Conservation (phyloP, 176 grass and related monocot species). For the Carex littledalei region DNA sequence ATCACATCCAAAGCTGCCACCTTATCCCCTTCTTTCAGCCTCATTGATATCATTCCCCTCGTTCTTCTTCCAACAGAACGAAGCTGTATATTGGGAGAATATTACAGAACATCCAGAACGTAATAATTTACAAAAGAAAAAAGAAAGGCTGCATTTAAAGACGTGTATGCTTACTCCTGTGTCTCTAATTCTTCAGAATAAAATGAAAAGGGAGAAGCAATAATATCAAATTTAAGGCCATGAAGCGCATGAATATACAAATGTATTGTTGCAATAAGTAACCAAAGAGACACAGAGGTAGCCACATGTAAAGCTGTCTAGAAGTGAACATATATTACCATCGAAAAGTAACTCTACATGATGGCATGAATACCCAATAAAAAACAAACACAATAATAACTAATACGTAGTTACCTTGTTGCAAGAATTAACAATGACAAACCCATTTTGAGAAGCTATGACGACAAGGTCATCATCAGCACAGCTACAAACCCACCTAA, state of each 20-base stretch:
- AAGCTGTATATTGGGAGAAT: slow-evolving; percentile 44
- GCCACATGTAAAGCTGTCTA: slow-evolving; percentile 3
- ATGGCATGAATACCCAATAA: neutral
- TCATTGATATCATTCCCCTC: slow-evolving; percentile 74
- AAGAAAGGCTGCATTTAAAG: neutral
- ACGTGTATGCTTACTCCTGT: neutral
- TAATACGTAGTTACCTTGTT: slow-evolving; percentile 53
- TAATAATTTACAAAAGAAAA: neutral
- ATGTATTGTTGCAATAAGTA: neutral
- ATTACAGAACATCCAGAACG: slow-evolving; percentile 22
- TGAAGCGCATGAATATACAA: neutral
- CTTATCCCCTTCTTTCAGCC: slow-evolving; percentile 64
- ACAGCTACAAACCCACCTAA: slow-evolving; percentile 83
- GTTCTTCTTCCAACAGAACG: slow-evolving; percentile 71
- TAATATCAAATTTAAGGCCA: neutral
- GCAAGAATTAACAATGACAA: slow-evolving; percentile 84
- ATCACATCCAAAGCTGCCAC: slow-evolving; percentile 94
- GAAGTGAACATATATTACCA: neutral
- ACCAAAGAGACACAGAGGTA: neutral
- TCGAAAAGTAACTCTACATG: slow-evolving; percentile 14
- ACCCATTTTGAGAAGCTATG: slow-evolving; percentile 87
- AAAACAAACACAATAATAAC: slow-evolving; percentile 6
- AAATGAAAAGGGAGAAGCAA: neutral
- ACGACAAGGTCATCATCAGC: slow-evolving; percentile 74
- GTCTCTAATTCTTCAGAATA: neutral